Conservation (phyloP, 177 flowering plant genomes). For the Vitis hybrid region DNA sequence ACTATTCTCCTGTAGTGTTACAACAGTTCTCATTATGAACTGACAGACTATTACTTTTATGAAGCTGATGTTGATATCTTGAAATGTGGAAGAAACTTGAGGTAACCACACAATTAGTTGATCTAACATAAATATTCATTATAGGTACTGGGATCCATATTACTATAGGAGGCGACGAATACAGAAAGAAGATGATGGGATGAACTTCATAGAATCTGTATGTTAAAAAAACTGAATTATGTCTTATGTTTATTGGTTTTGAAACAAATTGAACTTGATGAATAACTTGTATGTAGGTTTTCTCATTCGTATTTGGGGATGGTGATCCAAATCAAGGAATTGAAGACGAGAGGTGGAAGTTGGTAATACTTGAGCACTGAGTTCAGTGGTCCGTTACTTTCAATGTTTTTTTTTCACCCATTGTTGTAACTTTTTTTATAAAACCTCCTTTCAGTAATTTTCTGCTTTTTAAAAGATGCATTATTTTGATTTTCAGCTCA, state of each 20-base stretch:
- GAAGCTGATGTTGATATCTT: background rate
- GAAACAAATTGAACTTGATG: background rate
- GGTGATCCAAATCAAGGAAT: conserved; percentile 99
- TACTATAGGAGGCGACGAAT: conserved; percentile 66
- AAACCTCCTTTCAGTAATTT: background rate
- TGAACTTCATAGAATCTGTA: conserved; percentile 96
- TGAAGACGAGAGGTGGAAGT: conserved; percentile 98
- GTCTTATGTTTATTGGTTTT: background rate
- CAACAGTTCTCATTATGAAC: background rate
- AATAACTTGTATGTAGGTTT: conserved; percentile 51
- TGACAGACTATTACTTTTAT: background rate
- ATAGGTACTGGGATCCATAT: conserved; percentile 95
- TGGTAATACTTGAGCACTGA: conserved; percentile 73
- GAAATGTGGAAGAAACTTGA: background rate
- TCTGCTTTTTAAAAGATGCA: background rate
- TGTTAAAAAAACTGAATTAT: conserved; percentile 12
- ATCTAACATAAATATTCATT: conserved; percentile 1
- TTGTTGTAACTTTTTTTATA: background rate
- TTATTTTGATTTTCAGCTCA: background rate
- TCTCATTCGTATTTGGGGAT: conserved; percentile 98
- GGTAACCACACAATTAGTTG: background rate
- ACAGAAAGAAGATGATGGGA: conserved; percentile 49
- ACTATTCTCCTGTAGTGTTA: background rate
- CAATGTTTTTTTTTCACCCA: conserved; percentile 8
- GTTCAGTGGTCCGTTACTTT: conserved; percentile 47